Base-by-base conservation (phyloP, 768 basidiomycete species). In the Lactarius quietus region DNA sequence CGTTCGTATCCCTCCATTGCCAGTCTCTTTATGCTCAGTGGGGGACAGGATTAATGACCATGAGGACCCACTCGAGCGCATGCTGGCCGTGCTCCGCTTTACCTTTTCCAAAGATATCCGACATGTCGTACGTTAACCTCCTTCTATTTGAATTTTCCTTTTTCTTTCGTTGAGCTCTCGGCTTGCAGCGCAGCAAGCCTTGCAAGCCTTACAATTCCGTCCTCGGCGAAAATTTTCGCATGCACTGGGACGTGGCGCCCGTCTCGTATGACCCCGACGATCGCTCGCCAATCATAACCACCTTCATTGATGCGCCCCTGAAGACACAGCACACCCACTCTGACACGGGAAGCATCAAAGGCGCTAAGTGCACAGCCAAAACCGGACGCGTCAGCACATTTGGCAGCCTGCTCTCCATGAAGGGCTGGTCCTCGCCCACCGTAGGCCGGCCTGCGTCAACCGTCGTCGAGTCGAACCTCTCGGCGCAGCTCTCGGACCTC, bases 191-290 rank as follows among this genome's bases (percentile, higher is more conserved):
- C 64, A 93, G 93, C 28, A 93, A 93, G 76, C 85, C 97, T 26
- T 93, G 92, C 81, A 98, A 98, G 74, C 95, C 96, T 0, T 90
- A 92, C 79, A 93, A 90, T 76, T 89, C 89, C 1, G 90, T 91
- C 28, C 84, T 93, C 0, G 91, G 93, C 63, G 93, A 95, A 74
- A 89, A 93, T 76, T 95, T 95, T 77, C 88, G 91, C 54, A 81
- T 90, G 17, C 91, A 93, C 72, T 95, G 92, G 92, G 90, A 90
- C 68, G 81, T 94, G 18, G 74, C 85, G 12, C 90, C 91, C 9
- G 78, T 86, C 23, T 74, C 78, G 31, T 84, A 85, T 71, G 74
- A 84, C 33, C 76, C 77, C 29, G 82, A 84, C 35, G 74, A 76
- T 31, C 78, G 80, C 29, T 76, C 80, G 1, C 85, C 82, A 1